Conservation (phyloP, 176 grass and related monocot genomes). For the Oryza longistaminata region DNA sequence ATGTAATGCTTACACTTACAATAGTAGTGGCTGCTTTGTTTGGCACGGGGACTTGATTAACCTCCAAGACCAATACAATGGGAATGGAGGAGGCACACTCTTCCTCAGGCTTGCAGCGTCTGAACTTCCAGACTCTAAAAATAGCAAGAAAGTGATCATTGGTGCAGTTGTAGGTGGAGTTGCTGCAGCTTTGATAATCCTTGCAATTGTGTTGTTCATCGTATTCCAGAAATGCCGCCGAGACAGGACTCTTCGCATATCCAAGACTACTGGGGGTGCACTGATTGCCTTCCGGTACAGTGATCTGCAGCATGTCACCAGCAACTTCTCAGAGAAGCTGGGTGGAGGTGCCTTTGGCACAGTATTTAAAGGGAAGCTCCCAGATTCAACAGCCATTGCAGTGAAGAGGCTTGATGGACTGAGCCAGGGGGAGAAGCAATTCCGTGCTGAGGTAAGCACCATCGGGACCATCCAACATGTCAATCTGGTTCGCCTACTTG, state of each 20-base stretch:
- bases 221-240: slow-evolving; percentile 45
- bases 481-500: slow-evolving; percentile 69
- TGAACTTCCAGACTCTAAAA: slow-evolving; percentile 62
- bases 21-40: slow-evolving; percentile 55
- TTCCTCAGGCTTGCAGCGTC: slow-evolving; percentile 79
- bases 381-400: slow-evolving; percentile 63
- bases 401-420: slow-evolving; percentile 79
- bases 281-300: slow-evolving; percentile 62
- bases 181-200: slow-evolving; percentile 33
- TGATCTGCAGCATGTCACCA: slow-evolving; percentile 72
- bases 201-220: slow-evolving; percentile 26
- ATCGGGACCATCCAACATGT: slow-evolving; percentile 84
- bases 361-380: slow-evolving; percentile 69
- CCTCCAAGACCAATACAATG: slow-evolving; percentile 53
- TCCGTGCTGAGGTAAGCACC: slow-evolving; percentile 91
- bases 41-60: slow-evolving; percentile 65
- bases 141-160: slow-evolving; percentile 37
- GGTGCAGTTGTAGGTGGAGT: slow-evolving; percentile 47
- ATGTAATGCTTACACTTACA: slow-evolving; percentile 70
- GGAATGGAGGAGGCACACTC: slow-evolving; percentile 48
- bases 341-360: slow-evolving; percentile 74
- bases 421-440: slow-evolving; percentile 88
- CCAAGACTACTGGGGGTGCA: slow-evolving; percentile 50
- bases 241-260: slow-evolving; percentile 46
- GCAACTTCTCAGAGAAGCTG: slow-evolving; percentile 70